Conservation (phyloP, 164 flowering plant genomes). For the Buxus sempervirens region DNA sequence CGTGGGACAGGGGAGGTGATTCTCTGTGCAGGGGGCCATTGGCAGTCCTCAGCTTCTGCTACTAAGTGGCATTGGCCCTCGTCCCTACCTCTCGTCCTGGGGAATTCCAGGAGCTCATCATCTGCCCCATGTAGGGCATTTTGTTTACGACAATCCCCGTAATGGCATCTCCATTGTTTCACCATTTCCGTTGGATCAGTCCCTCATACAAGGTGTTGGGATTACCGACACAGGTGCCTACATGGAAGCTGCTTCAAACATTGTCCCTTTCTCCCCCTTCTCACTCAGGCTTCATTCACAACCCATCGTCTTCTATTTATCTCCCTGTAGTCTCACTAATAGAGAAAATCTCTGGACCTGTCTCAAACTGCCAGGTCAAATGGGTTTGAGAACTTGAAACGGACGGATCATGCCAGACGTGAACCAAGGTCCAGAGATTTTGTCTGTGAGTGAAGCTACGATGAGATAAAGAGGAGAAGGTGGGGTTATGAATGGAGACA, state of each 20-base stretch:
- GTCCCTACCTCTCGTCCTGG: too few relatives aligned
- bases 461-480: too few relatives aligned
- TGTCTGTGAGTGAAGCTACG: too few relatives aligned
- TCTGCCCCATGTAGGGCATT: slow-evolving; percentile 86
- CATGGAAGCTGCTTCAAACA: slow-evolving; percentile 69
- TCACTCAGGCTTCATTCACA: slow-evolving; percentile 29
- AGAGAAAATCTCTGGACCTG: slow-evolving; percentile 68
- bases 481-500: too few relatives aligned
- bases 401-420: too few relatives aligned
- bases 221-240: slow-evolving; percentile 59
- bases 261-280: slow-evolving; percentile 51
- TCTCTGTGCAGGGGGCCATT: slow-evolving; percentile 39
- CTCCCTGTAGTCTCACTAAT: slow-evolving; percentile 74
- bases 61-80: slow-evolving; percentile 76
- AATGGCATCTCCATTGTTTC: slow-evolving; percentile 68
- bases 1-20: too few relatives aligned
- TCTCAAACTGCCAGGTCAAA: too few relatives aligned
- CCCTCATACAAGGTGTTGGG: slow-evolving; percentile 84
- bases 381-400: too few relatives aligned
- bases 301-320: slow-evolving; percentile 42
- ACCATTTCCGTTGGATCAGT: slow-evolving; percentile 53
- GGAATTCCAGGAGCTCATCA: too few relatives aligned
- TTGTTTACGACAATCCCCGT: slow-evolving; percentile 73
- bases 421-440: slow-evolving; percentile 60
- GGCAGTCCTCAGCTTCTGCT: slow-evolving; percentile 85